phyloP scores from a whole-genome alignment of 1,139 yeast species.

The Yamadazyma oceani region DNA sequence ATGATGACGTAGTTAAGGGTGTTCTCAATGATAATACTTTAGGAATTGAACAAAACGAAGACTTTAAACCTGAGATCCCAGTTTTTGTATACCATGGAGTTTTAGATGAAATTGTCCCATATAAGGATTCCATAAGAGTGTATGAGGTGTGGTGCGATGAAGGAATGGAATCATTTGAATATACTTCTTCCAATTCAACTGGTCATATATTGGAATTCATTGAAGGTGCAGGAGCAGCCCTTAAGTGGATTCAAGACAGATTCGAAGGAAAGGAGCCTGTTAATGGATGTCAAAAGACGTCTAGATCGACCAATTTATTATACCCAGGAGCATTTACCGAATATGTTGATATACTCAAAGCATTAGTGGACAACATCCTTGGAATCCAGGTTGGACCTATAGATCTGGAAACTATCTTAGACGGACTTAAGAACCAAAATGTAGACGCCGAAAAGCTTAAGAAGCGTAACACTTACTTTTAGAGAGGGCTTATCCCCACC shows the following conservation, averaged over 20 bases:
- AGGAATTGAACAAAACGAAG: slow-evolving; percentile 13
- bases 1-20: slow-evolving; percentile 8
- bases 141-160: slow-evolving; percentile 32
- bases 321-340: slow-evolving; percentile 22
- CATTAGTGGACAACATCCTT: slow-evolving; percentile 9
- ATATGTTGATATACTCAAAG: slow-evolving; percentile 7
- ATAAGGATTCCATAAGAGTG: slow-evolving; percentile 23
- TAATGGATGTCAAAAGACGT: slow-evolving; percentile 26
- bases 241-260: slow-evolving; percentile 24
- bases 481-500: too few relatives aligned
- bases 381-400: slow-evolving; percentile 14
- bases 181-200: slow-evolving; percentile 23
- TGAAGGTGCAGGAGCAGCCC: slow-evolving; percentile 31
- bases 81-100: slow-evolving; percentile 34
- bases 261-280: slow-evolving; percentile 23
- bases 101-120: slow-evolving; percentile 31
- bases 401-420: slow-evolving; percentile 2
- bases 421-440: background rate
- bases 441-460: background rate
- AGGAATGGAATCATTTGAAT: slow-evolving; percentile 30
- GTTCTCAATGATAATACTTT: slow-evolving; percentile 21
- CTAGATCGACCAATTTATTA: slow-evolving; percentile 22
- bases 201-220: slow-evolving; percentile 28
- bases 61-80: slow-evolving; percentile 29
- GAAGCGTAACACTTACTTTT: background rate